phyloP scores from a whole-genome alignment of 441 rosid genomes.

The Populus hybrid region DNA sequence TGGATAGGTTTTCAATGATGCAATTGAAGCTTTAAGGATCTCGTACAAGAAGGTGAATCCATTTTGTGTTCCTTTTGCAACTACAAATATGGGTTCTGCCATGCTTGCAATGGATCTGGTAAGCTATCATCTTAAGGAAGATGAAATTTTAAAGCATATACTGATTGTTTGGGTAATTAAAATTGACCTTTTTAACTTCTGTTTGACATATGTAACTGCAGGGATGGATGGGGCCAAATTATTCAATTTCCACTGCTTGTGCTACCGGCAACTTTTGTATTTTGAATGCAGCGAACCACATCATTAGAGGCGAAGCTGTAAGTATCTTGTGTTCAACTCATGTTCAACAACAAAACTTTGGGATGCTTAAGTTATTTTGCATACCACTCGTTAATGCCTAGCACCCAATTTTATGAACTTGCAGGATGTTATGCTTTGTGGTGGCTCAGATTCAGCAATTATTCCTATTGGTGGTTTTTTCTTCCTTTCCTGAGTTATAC shows the following conservation, averaged over 20 bases:
- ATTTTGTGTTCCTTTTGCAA: conserved; percentile 90
- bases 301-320: conserved; percentile 95
- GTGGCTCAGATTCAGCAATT: conserved; percentile 92
- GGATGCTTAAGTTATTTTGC: background rate
- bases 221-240: conserved; percentile 99
- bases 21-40: conserved; percentile 82
- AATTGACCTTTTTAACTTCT: conserved; percentile 11
- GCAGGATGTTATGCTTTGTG: conserved; percentile 96
- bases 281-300: conserved; percentile 88
- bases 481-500: conserved; percentile 17
- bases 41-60: conserved; percentile 94
- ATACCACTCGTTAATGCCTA: background rate
- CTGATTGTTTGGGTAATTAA: conserved; percentile 14
- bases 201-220: conserved; percentile 25
- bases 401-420: conserved; percentile 15
- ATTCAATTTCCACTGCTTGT: conserved; percentile 95
- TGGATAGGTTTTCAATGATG: conserved; percentile 81
- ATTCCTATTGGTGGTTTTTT: conserved; percentile 73
- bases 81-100: conserved; percentile 98
- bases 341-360: conserved; percentile 12
- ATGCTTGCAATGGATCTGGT: conserved; percentile 94
- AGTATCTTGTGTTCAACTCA: conserved; percentile 34
- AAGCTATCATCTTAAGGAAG: conserved; percentile 26
- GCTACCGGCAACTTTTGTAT: conserved; percentile 96
- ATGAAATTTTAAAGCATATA: conserved; percentile 14